Base-by-base conservation (phyloP, 768 basidiomycete species). In the Tricholoma furcatifolium region DNA sequence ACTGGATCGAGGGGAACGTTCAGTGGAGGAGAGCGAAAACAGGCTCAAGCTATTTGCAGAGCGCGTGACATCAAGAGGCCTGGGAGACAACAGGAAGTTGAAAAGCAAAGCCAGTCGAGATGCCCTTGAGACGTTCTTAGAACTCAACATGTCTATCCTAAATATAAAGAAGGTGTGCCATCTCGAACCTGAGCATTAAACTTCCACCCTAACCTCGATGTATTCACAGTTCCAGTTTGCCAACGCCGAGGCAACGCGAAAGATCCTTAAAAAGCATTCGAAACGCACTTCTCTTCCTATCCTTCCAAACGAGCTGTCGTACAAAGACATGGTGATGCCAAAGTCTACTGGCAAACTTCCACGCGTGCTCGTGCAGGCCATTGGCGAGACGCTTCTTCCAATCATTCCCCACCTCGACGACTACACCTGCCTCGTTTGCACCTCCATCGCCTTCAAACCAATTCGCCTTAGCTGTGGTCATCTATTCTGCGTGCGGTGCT, bases 201-300 rank as follows among this genome's bases (percentile, higher is more conserved):
- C 20, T 12, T 21, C 53, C 57, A 31, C 34, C 38, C 11, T 17
- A 3, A 12, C 40, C 9, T 45, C 14, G 32, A 30, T 20, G n/a
- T n/a, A n/a, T n/a, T n/a, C 30, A 2, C 52, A 89, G 88, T 91
- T 93, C 63, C 87, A 93, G 62, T 64, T 79, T 35, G 93, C 91
- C 6, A 96, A 92, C 62, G 78, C 86, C 6, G 93, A 96, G 67
- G 94, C 93, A 2, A 89, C 87, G 2, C 83, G 93, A 32, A 97
- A 97, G 71, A 93, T 93, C 54, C 79, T 96, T 47, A 96, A 96
- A 77, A 97, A 97, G 65, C 94, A 95, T 64, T 80, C 90, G 24
- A 96, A 96, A 65, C 84, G 91, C 3, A 96, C 93, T 0, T 84
- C 89, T 0, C 73, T 98, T 8, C 87, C 90, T 1, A 75, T 88